Percentiles rank a stretch among this genome's conserved stretches.
phyloP scores from a whole-genome alignment of 495 filamentous ascomycete genomes.

The Penicillium lagena region DNA sequence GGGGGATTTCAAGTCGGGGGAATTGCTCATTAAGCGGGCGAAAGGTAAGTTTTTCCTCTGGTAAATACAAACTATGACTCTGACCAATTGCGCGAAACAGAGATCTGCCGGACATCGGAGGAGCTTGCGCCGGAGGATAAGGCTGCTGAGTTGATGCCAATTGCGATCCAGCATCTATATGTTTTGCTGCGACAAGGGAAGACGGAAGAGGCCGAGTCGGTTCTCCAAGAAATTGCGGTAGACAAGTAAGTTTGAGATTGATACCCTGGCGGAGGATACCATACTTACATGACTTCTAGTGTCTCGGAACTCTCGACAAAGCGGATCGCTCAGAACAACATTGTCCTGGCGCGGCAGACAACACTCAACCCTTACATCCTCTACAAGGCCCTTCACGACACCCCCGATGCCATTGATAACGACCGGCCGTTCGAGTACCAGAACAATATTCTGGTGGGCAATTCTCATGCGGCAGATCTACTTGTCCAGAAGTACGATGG shows the following conservation, averaged over 20 bases:
- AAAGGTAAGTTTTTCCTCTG: conserved; percentile 39
- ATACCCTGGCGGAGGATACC: neutral
- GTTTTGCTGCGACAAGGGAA: conserved; percentile 68
- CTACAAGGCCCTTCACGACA: conserved; percentile 58
- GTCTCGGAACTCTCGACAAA: conserved; percentile 73
- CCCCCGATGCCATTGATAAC: conserved; percentile 50
- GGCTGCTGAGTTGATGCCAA: conserved; percentile 73
- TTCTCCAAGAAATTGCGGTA: conserved; percentile 59
- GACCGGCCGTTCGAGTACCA: conserved; percentile 79
- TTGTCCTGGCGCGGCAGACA: conserved; percentile 50
- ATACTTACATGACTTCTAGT: conserved; percentile 36
- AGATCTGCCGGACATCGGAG: conserved; percentile 77
- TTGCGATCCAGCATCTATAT: conserved; percentile 81
- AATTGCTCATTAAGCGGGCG: conserved; percentile 75
- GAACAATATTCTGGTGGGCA: conserved; percentile 55
- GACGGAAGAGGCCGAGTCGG: conserved; percentile 59
- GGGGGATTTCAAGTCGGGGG: conserved; percentile 67
- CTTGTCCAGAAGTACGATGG: conserved; percentile 71
- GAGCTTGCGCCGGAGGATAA: conserved; percentile 82
- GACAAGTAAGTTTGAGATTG: conserved; percentile 46
- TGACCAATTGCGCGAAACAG: conserved; percentile 26
- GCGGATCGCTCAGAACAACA: conserved; percentile 74
- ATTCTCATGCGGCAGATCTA: conserved; percentile 68
- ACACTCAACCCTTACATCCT: conserved; percentile 70
- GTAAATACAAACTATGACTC: neutral